A percentile compares a stretch with the other conserved stretches of the same genome.
phyloP scores from a whole-genome alignment of 805 yeast species.

The Yarrowia porcina region DNA sequence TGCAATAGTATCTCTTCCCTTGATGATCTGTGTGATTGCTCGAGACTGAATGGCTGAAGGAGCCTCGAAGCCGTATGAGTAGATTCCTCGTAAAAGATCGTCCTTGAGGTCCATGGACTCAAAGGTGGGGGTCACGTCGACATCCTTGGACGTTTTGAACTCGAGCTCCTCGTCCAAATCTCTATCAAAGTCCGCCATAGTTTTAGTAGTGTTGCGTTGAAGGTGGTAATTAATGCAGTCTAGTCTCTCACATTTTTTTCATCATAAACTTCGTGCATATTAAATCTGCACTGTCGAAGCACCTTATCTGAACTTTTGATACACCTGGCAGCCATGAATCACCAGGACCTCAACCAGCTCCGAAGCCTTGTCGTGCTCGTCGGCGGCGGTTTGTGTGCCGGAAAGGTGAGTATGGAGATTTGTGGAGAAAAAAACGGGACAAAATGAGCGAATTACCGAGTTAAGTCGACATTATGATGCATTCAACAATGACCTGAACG shows the following conservation, averaged over 20 bases:
- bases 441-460: no score
- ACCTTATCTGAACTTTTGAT: slow-evolving; percentile 14
- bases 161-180: slow-evolving; percentile 23
- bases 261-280: slow-evolving; percentile 4
- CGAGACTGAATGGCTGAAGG: slow-evolving; percentile 82
- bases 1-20: slow-evolving; percentile 71
- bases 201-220: neutral
- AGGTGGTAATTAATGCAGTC: neutral
- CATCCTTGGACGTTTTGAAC: slow-evolving; percentile 63
- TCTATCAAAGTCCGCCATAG: slow-evolving; percentile 19
- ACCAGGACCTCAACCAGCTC: slow-evolving; percentile 2
- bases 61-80: slow-evolving; percentile 75
- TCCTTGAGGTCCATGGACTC: slow-evolving; percentile 71
- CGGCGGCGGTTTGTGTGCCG: slow-evolving; percentile 64
- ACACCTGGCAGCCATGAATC: neutral
- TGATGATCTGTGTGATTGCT: slow-evolving; percentile 74
- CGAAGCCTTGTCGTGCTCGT: slow-evolving; percentile 44
- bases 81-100: slow-evolving; percentile 68
- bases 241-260: neutral
- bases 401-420: slow-evolving; percentile 39
- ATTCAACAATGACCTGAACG: no score
- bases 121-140: slow-evolving; percentile 70
- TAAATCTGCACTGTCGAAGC: slow-evolving; percentile 1
- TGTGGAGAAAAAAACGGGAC: no score
- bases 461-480: no score